Conservation (phyloP, 2,329 filamentous ascomycete genomes). For the Trichophyton benhamiae region DNA sequence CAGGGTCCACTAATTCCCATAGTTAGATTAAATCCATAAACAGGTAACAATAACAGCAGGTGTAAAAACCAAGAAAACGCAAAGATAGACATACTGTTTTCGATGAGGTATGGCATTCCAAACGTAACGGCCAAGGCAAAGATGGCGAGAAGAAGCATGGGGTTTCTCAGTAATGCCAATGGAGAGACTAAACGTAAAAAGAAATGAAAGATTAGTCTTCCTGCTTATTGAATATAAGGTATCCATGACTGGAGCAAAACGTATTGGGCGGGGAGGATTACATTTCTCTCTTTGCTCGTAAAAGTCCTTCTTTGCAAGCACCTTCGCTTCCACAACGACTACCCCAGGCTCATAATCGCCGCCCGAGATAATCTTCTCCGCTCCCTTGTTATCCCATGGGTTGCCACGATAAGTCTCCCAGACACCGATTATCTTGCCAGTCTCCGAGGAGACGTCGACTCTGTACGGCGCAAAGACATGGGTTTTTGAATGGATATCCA, state of each 20-base stretch:
- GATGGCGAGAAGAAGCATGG: slow-evolving; percentile 88
- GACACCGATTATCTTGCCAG: slow-evolving; percentile 43
- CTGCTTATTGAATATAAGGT: neutral
- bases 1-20: slow-evolving; percentile 68
- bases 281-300: slow-evolving; percentile 65
- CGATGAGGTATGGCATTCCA: slow-evolving; percentile 88
- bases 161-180: slow-evolving; percentile 76
- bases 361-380: slow-evolving; percentile 32
- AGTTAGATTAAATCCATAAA: neutral
- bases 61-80: neutral
- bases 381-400: slow-evolving; percentile 75
- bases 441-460: slow-evolving; percentile 48
- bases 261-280: slow-evolving; percentile 33
- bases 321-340: slow-evolving; percentile 49
- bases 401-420: slow-evolving; percentile 85
- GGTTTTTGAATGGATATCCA: slow-evolving; percentile 64
- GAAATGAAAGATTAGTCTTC: neutral
- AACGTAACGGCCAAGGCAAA: slow-evolving; percentile 73
- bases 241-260: no score
- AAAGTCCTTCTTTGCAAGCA: slow-evolving; percentile 56
- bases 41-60: no score
- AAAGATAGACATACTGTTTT: slow-evolving; percentile 62
- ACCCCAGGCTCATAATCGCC: slow-evolving; percentile 24
- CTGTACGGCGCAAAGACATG: slow-evolving; percentile 67
- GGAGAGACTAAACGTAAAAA: slow-evolving; percentile 49